A percentile compares a stretch with the other conserved stretches of the same genome.
These are phyloP conservation scores for Closterium sp. DNA, from an alignment of 139 green algal species.

Conservation along the genomic window DNA sequence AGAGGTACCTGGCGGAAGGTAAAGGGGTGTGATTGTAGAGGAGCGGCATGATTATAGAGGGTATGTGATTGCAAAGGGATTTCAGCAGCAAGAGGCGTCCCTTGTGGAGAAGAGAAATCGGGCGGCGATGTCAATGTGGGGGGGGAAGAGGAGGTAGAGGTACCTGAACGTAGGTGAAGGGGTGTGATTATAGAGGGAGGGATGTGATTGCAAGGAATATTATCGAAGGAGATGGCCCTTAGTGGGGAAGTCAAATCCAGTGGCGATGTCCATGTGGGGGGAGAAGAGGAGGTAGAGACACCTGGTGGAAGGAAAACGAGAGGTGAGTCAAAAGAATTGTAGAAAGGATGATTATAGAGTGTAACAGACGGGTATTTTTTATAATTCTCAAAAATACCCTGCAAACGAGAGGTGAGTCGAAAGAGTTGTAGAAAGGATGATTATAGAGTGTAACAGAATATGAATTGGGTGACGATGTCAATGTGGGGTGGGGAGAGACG, in stretches of 20 bases:
- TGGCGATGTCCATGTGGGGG: neutral
- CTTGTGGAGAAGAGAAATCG: conserved; percentile 28
- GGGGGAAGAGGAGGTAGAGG: conserved; percentile 36
- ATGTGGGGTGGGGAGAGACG: conserved; percentile 9
- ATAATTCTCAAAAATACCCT: too few species aligned
- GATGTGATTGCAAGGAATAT: neutral
- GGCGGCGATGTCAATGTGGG: conserved; percentile 1
- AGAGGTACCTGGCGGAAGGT: conserved; percentile 23
- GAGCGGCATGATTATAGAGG: neutral
- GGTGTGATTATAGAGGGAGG: too few species aligned
- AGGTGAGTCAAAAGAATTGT: too few species aligned
- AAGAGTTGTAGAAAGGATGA: neutral
- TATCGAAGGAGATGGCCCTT: conserved; percentile 19
- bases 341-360: too few species aligned
- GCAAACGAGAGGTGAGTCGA: too few species aligned
- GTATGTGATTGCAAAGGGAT: neutral
- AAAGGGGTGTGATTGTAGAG: too few species aligned
- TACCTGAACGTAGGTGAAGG: too few species aligned
- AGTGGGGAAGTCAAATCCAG: conserved; percentile 9
- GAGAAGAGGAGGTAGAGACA: conserved; percentile 42
- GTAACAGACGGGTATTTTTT: too few species aligned
- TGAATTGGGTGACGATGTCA: neutral
- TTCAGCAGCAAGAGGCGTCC: neutral
- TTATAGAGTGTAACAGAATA: conserved; percentile 42
- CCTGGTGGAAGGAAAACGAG: neutral